Percentiles rank a stretch among this genome's conserved stretches.
phyloP scores from a whole-genome alignment of 345 rosid genomes.

The Lagerstroemia speciosa region DNA sequence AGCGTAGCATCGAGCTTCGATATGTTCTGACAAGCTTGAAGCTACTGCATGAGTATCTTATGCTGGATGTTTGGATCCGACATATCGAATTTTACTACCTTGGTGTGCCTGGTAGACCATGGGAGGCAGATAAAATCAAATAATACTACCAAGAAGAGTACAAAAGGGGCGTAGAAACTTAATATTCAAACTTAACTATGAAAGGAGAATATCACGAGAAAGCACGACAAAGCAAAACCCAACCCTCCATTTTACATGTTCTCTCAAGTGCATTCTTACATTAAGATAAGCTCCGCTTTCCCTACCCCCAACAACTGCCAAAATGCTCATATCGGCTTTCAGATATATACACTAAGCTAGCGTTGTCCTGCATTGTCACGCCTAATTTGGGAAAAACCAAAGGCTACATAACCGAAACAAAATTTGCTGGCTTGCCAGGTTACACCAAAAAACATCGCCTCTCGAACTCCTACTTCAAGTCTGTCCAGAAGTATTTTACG shows the following conservation, averaged over 20 bases:
- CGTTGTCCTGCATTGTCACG: not conserved
- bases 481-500: not conserved
- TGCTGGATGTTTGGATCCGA: too few relatives aligned
- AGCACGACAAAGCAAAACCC: not conserved
- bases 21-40: too few relatives aligned
- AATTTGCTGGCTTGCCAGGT: not conserved
- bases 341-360: not conserved
- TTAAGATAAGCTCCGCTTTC: not conserved
- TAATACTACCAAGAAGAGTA: not conserved
- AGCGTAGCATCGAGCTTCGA: too few relatives aligned
- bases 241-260: not conserved
- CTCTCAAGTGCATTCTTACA: not conserved
- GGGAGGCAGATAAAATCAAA: too few relatives aligned
- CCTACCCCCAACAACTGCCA: not conserved
- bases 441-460: too few relatives aligned
- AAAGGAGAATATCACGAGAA: too few relatives aligned
- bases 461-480: not conserved
- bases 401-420: not conserved
- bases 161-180: not conserved
- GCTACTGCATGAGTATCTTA: too few relatives aligned
- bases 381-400: not conserved
- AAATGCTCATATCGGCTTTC: not conserved
- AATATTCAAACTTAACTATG: not conserved
- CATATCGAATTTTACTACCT: too few relatives aligned
- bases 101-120: too few relatives aligned